Conservation (phyloP, 495 filamentous ascomycete species). For the Symbiotaphrina buchneri region DNA sequence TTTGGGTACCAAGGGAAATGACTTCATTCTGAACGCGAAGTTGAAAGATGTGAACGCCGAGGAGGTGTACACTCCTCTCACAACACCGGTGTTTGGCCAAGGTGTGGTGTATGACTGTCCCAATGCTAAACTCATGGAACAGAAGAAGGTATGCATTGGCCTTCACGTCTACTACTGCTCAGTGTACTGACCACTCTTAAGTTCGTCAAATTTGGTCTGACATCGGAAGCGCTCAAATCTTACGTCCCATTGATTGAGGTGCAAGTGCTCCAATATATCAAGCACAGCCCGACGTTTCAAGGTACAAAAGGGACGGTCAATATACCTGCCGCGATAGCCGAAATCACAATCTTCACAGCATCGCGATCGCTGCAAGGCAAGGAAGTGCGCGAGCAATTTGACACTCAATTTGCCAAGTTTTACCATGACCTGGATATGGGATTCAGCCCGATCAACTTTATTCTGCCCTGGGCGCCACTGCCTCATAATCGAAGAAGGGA, state of each 20-base stretch:
- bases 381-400: constrained; percentile 36
- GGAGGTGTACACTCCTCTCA: constrained; percentile 37
- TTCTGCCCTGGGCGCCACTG: constrained; percentile 36
- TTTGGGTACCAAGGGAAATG: constrained; percentile 36
- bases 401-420: constrained; percentile 36
- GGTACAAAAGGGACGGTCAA: constrained; percentile 24
- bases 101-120: constrained; percentile 45
- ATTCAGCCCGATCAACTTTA: constrained; percentile 42
- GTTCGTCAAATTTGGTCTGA: constrained; percentile 45
- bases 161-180: too few relatives aligned
- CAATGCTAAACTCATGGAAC: constrained; percentile 44
- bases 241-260: constrained; percentile 32
- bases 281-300: constrained; percentile 22
- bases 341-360: constrained; percentile 44
- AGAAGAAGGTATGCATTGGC: constrained; percentile 31
- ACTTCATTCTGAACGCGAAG: constrained; percentile 41
- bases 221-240: constrained; percentile 34
- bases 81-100: constrained; percentile 37
- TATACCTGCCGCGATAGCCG: constrained; percentile 28
- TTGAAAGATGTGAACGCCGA: constrained; percentile 38
- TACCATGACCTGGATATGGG: constrained; percentile 46
- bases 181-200: too few relatives aligned
- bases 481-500: constrained; percentile 39
- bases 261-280: constrained; percentile 28
- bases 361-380: constrained; percentile 40